A percentile compares a stretch with the other conserved stretches of the same genome.
phyloP scores from a whole-genome alignment of 352 stramenopile genomes.

The Pythium coloratum region DNA sequence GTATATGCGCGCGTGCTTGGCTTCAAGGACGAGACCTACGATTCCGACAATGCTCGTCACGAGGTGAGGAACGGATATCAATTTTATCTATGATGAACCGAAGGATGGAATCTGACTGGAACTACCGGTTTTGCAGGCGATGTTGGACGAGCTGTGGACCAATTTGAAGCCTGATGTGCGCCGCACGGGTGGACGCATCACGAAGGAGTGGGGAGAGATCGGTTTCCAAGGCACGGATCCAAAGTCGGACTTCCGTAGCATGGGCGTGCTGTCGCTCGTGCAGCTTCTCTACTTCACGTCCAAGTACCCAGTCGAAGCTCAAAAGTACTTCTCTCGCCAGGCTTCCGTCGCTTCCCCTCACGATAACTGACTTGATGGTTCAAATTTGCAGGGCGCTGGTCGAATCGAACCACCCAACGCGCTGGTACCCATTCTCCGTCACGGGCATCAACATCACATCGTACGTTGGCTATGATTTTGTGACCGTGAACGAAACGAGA shows the following conservation, averaged over 20 bases:
- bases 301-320: conserved; percentile 73
- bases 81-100: neutral
- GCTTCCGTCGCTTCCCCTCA: neutral
- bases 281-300: conserved; percentile 79
- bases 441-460: conserved; percentile 87
- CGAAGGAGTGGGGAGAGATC: conserved; percentile 88
- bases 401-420: conserved; percentile 82
- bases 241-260: conserved; percentile 85
- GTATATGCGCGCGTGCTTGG: conserved; percentile 54
- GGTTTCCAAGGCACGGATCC: conserved; percentile 86
- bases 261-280: conserved; percentile 75
- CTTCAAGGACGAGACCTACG: conserved; percentile 70
- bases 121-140: conserved; percentile 29
- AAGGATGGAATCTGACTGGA: neutral
- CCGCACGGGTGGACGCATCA: conserved; percentile 72
- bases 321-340: conserved; percentile 36
- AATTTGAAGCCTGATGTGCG: conserved; percentile 81
- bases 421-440: conserved; percentile 86
- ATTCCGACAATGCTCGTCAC: conserved; percentile 60
- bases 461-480: conserved; percentile 26
- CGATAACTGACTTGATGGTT: neutral
- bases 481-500: no score
- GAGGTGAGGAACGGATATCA: conserved; percentile 26
- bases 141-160: conserved; percentile 81
- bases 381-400: conserved; percentile 48